These are phyloP conservation scores for Hibiscus tridactylites DNA, from an alignment of 345 rosid species.

Conservation along the genomic window DNA sequence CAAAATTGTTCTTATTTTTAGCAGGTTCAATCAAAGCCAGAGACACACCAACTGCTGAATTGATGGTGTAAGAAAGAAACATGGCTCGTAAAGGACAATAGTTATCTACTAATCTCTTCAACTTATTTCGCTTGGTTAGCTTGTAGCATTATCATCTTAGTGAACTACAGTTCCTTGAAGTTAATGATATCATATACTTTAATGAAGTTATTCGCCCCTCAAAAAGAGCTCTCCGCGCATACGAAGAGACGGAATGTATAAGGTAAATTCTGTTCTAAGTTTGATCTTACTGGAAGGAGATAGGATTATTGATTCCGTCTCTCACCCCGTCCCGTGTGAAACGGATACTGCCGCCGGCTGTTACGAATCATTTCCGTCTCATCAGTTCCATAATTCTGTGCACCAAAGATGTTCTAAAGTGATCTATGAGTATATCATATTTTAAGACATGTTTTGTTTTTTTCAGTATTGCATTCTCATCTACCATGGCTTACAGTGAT, in stretches of 20 bases:
- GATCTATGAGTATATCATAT: not conserved
- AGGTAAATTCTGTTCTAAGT: not conserved
- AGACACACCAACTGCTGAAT: constrained; percentile 12
- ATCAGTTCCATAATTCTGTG: not conserved
- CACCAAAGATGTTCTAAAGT: not conserved
- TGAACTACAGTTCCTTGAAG: not conserved
- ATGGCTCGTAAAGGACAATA: constrained; percentile 10
- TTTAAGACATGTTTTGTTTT: not conserved
- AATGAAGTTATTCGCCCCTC: not conserved
- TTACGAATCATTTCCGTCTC: not conserved
- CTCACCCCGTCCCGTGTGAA: not conserved
- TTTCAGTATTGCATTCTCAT: not conserved
- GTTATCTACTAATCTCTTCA: not conserved
- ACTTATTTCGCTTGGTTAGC: not conserved
- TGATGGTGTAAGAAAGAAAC: constrained; percentile 13
- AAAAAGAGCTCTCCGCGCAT: not conserved
- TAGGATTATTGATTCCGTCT: not conserved
- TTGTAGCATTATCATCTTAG: not conserved
- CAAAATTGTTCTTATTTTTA: constrained; percentile 2
- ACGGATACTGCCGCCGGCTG: not conserved
- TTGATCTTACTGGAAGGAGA: not conserved
- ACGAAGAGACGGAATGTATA: no score
- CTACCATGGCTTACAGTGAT: not conserved
- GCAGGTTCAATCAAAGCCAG: constrained; percentile 20
- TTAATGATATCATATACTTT: not conserved